phyloP scores from a whole-genome alignment of 192 early-diverging fungal species.

The Backusella parvicylindrica region DNA sequence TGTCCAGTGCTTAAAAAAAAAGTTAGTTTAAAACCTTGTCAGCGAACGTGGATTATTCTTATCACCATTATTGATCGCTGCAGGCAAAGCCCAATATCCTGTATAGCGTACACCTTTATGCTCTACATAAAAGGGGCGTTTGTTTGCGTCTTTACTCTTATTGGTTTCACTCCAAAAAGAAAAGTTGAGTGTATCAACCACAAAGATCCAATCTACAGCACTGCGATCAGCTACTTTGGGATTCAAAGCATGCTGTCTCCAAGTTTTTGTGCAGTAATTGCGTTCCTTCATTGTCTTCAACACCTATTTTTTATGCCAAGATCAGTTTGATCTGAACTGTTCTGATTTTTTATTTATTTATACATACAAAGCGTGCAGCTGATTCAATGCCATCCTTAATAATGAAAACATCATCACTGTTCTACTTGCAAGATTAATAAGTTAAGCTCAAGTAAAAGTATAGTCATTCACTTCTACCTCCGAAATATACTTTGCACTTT shows the following conservation, averaged over 20 bases:
- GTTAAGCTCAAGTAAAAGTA: background rate
- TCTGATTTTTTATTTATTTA: background rate
- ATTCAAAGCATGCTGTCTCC: slow-evolving; percentile 61
- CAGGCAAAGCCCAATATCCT: slow-evolving; percentile 84
- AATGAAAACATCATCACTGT: slow-evolving; percentile 61
- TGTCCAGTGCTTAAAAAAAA: slow-evolving; percentile 41
- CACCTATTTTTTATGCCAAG: slow-evolving; percentile 33
- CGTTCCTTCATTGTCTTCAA: slow-evolving; percentile 55
- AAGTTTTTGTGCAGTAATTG: slow-evolving; percentile 58
- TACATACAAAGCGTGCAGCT: slow-evolving; percentile 46
- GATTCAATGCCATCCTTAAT: slow-evolving; percentile 44
- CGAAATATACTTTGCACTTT: slow-evolving; percentile 51
- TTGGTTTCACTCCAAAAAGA: slow-evolving; percentile 77
- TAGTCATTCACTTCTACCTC: slow-evolving; percentile 27
- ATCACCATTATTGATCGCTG: slow-evolving; percentile 66
- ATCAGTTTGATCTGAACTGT: background rate
- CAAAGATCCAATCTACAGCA: slow-evolving; percentile 75
- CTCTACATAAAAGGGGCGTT: slow-evolving; percentile 53
- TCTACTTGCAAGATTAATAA: slow-evolving; percentile 23
- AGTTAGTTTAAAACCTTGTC: background rate
- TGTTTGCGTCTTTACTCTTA: slow-evolving; percentile 35
- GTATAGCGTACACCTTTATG: slow-evolving; percentile 55
- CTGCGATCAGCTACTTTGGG: slow-evolving; percentile 53
- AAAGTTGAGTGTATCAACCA: slow-evolving; percentile 82
- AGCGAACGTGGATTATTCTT: background rate